phyloP scores from a whole-genome alignment of 345 rosid genomes.

The Salix suchowensis region DNA sequence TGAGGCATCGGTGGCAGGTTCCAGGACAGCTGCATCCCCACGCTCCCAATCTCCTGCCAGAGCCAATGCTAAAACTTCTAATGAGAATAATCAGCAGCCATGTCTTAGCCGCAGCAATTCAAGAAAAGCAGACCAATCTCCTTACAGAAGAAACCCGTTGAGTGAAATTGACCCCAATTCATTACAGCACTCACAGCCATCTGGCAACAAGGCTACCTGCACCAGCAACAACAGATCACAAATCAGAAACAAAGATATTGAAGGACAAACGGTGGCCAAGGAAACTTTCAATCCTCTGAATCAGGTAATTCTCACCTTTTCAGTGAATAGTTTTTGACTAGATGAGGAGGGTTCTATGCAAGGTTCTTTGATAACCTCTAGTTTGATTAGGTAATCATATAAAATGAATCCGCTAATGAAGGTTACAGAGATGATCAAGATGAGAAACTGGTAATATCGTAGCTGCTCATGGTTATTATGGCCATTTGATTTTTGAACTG shows the following conservation, averaged over 20 bases:
- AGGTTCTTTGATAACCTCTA: no score
- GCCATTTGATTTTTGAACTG: no score
- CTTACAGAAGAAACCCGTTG: slow-evolving; percentile 66
- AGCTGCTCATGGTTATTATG: no score
- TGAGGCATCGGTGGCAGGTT: slow-evolving; percentile 17
- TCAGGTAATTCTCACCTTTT: slow-evolving; percentile 29
- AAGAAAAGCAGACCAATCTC: slow-evolving; percentile 80
- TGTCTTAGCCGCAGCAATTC: slow-evolving; percentile 64
- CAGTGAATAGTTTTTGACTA: background rate
- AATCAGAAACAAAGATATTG: slow-evolving; percentile 25
- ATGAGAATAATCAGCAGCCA: slow-evolving; percentile 43
- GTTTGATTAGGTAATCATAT: no score
- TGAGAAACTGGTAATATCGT: no score
- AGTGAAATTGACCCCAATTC: slow-evolving; percentile 63
- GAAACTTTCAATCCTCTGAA: slow-evolving; percentile 21
- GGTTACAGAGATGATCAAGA: no score
- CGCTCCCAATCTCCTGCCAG: slow-evolving; percentile 77
- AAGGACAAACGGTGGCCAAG: slow-evolving; percentile 24
- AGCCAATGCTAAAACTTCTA: slow-evolving; percentile 23
- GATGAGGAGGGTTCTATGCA: background rate
- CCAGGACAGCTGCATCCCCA: slow-evolving; percentile 57
- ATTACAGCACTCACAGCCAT: slow-evolving; percentile 36
- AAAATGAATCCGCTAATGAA: no score
- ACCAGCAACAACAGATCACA: slow-evolving; percentile 22
- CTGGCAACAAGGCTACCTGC: slow-evolving; percentile 24